Evolutionary conservation across 208 protist species (phyloP).

Genomic region (Giardia duodenalis): DNA sequence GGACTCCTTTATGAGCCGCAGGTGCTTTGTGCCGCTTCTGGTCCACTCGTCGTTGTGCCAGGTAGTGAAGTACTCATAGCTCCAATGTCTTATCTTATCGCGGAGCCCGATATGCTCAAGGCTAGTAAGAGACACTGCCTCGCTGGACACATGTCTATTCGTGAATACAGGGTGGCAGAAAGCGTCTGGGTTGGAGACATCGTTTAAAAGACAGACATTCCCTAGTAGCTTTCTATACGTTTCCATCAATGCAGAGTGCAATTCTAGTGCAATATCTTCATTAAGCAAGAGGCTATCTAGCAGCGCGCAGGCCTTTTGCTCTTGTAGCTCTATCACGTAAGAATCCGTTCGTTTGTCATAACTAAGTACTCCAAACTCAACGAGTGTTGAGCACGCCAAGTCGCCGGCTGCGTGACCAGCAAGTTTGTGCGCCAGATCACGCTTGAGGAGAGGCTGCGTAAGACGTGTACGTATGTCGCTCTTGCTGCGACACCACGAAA

Average conservation of each 20-base stretch:
- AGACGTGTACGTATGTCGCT: constrained; percentile 34
- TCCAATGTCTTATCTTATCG: constrained; percentile 41
- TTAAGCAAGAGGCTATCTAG: background rate
- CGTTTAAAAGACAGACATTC: background rate
- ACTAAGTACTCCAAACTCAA: background rate
- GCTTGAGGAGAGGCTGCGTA: constrained; percentile 15
- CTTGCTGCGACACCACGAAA: background rate
- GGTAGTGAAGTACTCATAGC: constrained; percentile 51
- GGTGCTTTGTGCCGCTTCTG: constrained; percentile 10
- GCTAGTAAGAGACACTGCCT: constrained; percentile 45
- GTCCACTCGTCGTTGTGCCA: constrained; percentile 35
- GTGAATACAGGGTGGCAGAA: constrained; percentile 49
- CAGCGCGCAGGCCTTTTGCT: background rate
- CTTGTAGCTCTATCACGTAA: background rate
- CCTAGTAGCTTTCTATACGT: background rate
- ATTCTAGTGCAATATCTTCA: background rate
- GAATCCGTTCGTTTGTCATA: background rate
- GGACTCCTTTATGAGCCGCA: constrained; percentile 40
- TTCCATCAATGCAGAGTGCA: background rate
- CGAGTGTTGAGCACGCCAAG: background rate
- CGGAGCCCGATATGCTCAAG: constrained; percentile 37
- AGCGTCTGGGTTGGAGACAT: constrained; percentile 40
- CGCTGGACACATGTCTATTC: constrained; percentile 35
- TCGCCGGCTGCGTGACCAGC: background rate
- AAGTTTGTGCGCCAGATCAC: background rate